These are phyloP conservation scores for Coccomyxa sp. DNA, from an alignment of 139 green algal species.

Conservation along the genomic window DNA sequence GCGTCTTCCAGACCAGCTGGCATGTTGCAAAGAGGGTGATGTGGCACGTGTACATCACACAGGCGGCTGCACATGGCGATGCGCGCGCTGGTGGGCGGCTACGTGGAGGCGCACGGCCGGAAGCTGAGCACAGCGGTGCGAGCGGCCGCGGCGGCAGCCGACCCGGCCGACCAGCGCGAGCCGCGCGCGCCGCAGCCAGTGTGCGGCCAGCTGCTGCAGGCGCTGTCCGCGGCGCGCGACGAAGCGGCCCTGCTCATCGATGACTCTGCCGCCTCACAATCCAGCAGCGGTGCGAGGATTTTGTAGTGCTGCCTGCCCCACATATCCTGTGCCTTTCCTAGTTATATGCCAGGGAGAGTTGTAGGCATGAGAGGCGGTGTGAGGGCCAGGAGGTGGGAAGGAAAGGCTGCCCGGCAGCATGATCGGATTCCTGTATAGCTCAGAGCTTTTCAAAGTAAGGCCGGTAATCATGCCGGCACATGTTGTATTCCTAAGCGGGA, in stretches of 20 bases:
- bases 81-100: conserved; percentile 47
- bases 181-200: conserved; percentile 49
- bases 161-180: conserved; percentile 56
- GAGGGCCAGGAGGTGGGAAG: too few species aligned
- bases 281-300: not conserved
- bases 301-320: not conserved
- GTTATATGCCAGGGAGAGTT: too few species aligned
- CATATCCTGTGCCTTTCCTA: too few species aligned
- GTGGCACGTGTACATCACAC: not conserved
- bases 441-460: too few species aligned
- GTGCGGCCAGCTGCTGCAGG: conserved; percentile 60
- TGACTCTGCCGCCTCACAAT: not conserved
- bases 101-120: conserved; percentile 58
- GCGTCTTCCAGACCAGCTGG: too few species aligned
- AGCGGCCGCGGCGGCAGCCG: conserved; percentile 30
- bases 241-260: conserved; percentile 44
- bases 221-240: conserved; percentile 28
- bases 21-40: too few species aligned
- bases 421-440: too few species aligned
- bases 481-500: too few species aligned
- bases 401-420: too few species aligned
- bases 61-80: conserved; percentile 36
- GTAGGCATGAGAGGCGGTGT: too few species aligned
- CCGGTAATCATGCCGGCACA: too few species aligned
- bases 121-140: conserved; percentile 52